Evolutionary conservation across 2,329 filamentous ascomycete species (phyloP), one percentile per base, ranked within the genome.

Genomic region (Colletotrichum euphorbiae): DNA sequence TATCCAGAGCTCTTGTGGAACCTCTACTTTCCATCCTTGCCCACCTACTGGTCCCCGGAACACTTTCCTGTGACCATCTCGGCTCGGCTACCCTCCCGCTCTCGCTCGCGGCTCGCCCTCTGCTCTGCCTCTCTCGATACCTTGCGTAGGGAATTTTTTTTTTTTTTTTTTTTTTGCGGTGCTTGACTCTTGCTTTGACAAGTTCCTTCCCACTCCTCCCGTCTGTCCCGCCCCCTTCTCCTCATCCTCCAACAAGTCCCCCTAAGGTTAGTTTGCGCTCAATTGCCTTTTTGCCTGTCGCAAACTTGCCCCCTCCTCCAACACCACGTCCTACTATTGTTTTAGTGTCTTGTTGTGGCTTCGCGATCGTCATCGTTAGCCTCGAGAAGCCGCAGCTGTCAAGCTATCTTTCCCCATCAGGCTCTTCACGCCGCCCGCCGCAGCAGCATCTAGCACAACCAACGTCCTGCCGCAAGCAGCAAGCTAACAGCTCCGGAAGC

Each of bases 21-120:
- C 57, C 58, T 62, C 40, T 66, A 66, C 63, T 42, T 42, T 66
- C 13, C n/a, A 36, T 51, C 45, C 21, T 19, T 54, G 42, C 57
- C 38, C 64, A 40, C 45, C 43, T 59, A 67, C 51, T 51, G 60
- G 60, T 52, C 45, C 45, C 64, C 36, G 19, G 51, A 63, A 57
- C 64, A 56, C 59, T 46, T 33, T 59, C 56, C 64, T 67, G 64
- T 52, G 60, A 67, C 64, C 45, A 67, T 67, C 64, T 67, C 64
- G 64, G 64, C 64, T 64, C 59, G 64, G 64, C 60, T 64, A 54
- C 48, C 45, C 48, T 68, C 17, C 65, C 61, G 54, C 65, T 59
- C 24, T 59, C 51, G 33, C 62, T 55, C 55, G 19, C 24, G 28
- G 24, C 55, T 68, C 59, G 45, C 46, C 33, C 51, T 38, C 9